A percentile compares a stretch with the other conserved stretches of the same genome.
Conservation (phyloP, 208 protist genomes). For the Histomonas meleagridis region DNA sequence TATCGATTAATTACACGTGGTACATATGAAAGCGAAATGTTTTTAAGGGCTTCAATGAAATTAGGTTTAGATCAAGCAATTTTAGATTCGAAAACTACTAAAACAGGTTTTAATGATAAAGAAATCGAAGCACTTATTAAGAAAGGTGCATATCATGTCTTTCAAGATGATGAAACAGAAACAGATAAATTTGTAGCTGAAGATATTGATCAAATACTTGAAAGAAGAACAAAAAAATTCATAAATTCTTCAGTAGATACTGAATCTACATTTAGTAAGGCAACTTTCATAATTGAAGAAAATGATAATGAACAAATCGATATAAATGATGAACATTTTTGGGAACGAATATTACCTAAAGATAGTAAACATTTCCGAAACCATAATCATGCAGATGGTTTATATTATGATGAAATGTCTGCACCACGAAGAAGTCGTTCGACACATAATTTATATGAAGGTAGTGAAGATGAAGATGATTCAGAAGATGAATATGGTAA, state of each 20-base stretch:
- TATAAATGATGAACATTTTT: conserved; percentile 38
- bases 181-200: conserved; percentile 22
- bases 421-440: background rate
- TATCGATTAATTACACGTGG: conserved; percentile 75
- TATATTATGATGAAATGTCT: background rate
- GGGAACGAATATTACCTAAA: conserved; percentile 22
- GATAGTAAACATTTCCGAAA: background rate
- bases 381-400: no score
- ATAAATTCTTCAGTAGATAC: background rate
- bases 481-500: background rate
- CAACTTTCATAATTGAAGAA: background rate
- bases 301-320: background rate
- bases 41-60: conserved; percentile 68
- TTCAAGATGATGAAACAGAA: conserved; percentile 36
- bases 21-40: conserved; percentile 77
- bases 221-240: background rate
- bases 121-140: conserved; percentile 43
- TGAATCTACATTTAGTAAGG: background rate
- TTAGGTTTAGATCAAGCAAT: conserved; percentile 63
- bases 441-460: background rate
- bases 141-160: conserved; percentile 40
- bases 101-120: background rate
- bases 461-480: background rate
- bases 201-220: conserved; percentile 36
- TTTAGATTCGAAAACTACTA: background rate